These are phyloP conservation scores for Avena eriantha DNA, from an alignment of 176 grass and related monocot species.

Conservation along the genomic window DNA sequence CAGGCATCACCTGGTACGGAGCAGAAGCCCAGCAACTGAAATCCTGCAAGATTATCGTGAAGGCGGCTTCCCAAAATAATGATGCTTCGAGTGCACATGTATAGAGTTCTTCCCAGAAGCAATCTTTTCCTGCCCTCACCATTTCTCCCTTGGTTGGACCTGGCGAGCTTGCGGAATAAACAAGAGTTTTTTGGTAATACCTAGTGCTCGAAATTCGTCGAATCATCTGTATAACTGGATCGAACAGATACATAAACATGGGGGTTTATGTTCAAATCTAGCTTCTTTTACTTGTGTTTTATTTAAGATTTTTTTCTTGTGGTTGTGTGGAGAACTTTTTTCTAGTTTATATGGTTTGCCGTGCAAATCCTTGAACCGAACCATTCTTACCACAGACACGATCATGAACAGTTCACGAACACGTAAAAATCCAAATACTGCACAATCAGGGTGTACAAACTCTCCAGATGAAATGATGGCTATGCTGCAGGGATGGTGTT, in stretches of 20 bases:
- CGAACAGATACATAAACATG: slow-evolving; percentile 42
- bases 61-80: slow-evolving; percentile 37
- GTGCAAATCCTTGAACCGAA: slow-evolving; percentile 9
- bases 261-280: slow-evolving; percentile 14
- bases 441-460: neutral
- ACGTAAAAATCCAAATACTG: neutral
- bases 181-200: slow-evolving; percentile 55
- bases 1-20: slow-evolving; percentile 74
- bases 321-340: neutral
- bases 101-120: slow-evolving; percentile 78
- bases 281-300: neutral
- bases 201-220: slow-evolving; percentile 50
- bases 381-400: neutral
- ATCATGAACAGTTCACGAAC: neutral
- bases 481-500: neutral
- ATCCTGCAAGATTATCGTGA: slow-evolving; percentile 34
- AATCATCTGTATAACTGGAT: slow-evolving; percentile 53
- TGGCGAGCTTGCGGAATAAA: slow-evolving; percentile 43
- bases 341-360: neutral
- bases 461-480: neutral
- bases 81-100: slow-evolving; percentile 55
- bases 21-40: slow-evolving; percentile 78
- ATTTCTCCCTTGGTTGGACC: slow-evolving; percentile 42
- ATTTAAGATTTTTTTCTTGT: neutral
- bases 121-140: slow-evolving; percentile 35